Conservation (phyloP, 768 basidiomycete species). For the Tubosaeta sp. region DNA sequence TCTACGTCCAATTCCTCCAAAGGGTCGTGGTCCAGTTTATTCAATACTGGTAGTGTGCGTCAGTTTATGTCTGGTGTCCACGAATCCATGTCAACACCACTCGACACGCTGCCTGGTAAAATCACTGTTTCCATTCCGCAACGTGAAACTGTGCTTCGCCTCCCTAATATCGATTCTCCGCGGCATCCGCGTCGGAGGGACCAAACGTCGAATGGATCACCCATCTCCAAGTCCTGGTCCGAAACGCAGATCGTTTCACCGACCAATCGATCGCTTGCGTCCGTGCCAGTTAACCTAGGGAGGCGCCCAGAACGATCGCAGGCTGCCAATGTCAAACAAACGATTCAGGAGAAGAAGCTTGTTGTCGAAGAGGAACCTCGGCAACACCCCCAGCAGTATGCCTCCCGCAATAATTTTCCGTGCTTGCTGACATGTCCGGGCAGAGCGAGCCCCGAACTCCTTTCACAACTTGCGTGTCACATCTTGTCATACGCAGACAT, state of each 20-base stretch:
- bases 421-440: background rate
- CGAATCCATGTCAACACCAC: constrained; percentile 43
- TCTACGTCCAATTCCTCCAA: constrained; percentile 60
- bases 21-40: constrained; percentile 79
- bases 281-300: constrained; percentile 38
- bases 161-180: constrained; percentile 27
- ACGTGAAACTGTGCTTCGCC: constrained; percentile 17
- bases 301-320: constrained; percentile 43
- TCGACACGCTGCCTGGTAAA: constrained; percentile 22
- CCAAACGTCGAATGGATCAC: constrained; percentile 22
- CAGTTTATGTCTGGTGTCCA: constrained; percentile 65
- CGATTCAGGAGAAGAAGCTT: constrained; percentile 36
- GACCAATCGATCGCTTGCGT: constrained; percentile 32
- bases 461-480: constrained; percentile 48
- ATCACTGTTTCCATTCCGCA: constrained; percentile 24
- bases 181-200: constrained; percentile 28
- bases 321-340: constrained; percentile 29
- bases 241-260: constrained; percentile 37
- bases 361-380: constrained; percentile 27
- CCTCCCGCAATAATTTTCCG: background rate
- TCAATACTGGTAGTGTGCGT: constrained; percentile 61
- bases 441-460: constrained; percentile 24
- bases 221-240: constrained; percentile 55
- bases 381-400: constrained; percentile 12
- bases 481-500: constrained; percentile 71